These are phyloP conservation scores for Craspedostauros australis DNA, from an alignment of 108 stramenopile genomes.

Conservation along the genomic window DNA sequence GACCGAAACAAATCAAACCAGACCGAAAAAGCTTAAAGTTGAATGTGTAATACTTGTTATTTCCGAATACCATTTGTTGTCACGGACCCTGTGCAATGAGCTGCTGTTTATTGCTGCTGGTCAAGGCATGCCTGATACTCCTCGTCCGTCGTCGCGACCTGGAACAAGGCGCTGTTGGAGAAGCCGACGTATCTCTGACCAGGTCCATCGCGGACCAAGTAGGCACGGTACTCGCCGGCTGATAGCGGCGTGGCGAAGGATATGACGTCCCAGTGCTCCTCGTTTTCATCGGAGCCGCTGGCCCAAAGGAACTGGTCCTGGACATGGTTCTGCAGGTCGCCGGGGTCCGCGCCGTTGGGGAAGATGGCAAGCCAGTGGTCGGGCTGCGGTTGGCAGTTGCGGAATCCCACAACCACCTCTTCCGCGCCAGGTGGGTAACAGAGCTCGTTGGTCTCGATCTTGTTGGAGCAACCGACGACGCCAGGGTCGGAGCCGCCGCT, in stretches of 20 bases:
- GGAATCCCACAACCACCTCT: background rate
- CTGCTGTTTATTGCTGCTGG: no score
- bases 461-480: background rate
- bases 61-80: no score
- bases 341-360: background rate
- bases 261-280: background rate
- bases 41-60: no score
- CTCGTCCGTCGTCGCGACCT: no score
- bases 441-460: background rate
- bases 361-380: constrained; percentile 8
- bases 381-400: background rate
- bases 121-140: no score
- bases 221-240: background rate
- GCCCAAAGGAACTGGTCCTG: background rate
- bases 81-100: no score
- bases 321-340: background rate
- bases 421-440: background rate
- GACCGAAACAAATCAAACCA: no score
- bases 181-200: no score
- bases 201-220: constrained; percentile 1
- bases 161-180: no score
- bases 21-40: no score
- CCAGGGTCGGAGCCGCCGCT: background rate
- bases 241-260: background rate
- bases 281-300: constrained; percentile 1